Percentiles rank a stretch among this genome's conserved stretches.
These are phyloP conservation scores for Polytrichum commune DNA, from an alignment of 225 moss, liverwort and hornwort genomes.

Conservation along the genomic window DNA sequence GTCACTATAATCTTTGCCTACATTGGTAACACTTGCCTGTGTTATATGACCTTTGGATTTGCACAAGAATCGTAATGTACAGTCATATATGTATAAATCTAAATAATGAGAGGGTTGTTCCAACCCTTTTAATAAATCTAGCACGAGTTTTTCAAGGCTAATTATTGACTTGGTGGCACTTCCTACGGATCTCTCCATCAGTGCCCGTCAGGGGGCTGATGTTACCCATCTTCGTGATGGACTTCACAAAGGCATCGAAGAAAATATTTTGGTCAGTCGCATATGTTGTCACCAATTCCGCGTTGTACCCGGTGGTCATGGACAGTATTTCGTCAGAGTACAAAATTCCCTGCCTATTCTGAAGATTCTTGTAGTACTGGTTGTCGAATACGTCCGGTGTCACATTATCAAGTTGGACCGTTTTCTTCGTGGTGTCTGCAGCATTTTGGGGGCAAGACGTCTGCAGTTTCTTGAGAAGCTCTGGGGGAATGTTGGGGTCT, in stretches of 20 bases:
- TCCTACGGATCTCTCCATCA: conserved; percentile 54
- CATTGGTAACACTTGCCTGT: too few relatives aligned
- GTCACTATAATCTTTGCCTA: too few relatives aligned
- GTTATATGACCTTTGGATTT: too few relatives aligned
- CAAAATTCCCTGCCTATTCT: conserved; percentile 35
- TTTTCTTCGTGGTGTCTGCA: conserved; percentile 12
- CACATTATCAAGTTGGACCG: conserved; percentile 38
- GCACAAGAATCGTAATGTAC: too few relatives aligned
- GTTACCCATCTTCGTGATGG: conserved; percentile 76
- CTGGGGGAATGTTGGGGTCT: conserved; percentile 57
- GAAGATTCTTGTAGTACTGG: conserved; percentile 54
- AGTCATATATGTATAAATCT: too few relatives aligned
- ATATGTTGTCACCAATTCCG: conserved; percentile 22
- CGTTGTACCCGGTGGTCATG: conserved; percentile 13
- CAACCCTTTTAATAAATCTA: too few relatives aligned
- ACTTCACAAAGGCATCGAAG: conserved; percentile 48
- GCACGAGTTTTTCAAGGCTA: background rate
- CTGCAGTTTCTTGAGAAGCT: conserved; percentile 35
- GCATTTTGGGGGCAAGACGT: conserved; percentile 37
- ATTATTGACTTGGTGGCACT: conserved; percentile 34
- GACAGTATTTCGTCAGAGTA: conserved; percentile 66
- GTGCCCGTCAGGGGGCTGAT: conserved; percentile 42
- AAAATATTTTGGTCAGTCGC: conserved; percentile 41
- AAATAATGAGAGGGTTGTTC: too few relatives aligned
- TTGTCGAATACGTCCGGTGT: conserved; percentile 59